Conservation (phyloP, 2,329 filamentous ascomycete species). For the Hymenoscyphus occultus region DNA sequence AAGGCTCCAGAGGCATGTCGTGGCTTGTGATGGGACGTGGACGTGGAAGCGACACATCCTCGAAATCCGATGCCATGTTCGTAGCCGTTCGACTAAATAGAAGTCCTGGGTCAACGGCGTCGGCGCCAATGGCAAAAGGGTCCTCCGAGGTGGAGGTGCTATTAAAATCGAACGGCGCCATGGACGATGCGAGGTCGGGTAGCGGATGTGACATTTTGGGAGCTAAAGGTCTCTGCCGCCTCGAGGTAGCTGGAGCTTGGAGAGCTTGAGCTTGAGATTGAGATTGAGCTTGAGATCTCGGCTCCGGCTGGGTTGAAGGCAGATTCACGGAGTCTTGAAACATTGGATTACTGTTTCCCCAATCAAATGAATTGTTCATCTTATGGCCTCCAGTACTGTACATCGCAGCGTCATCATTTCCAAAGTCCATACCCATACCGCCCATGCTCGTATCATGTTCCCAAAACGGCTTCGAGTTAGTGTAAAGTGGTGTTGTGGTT, state of each 20-base stretch:
- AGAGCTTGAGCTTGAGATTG: conserved; percentile 44
- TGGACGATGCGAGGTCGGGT: conserved; percentile 41
- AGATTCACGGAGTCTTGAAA: conserved; percentile 46
- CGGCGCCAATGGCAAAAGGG: conserved; percentile 48
- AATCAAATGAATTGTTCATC: conserved; percentile 53
- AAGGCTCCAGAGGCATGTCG: conserved; percentile 29
- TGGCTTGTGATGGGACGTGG: conserved; percentile 32
- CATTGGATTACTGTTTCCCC: conserved; percentile 53
- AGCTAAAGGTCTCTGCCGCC: conserved; percentile 48
- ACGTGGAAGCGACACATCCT: conserved; percentile 29
- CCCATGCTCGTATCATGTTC: conserved; percentile 50
- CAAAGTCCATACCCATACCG: conserved; percentile 60
- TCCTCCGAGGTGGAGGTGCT: conserved; percentile 44
- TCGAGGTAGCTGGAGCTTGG: conserved; percentile 44
- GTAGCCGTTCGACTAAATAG: conserved; percentile 47
- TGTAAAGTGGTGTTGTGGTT: conserved; percentile 46
- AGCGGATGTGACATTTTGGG: conserved; percentile 37
- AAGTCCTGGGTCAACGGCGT: conserved; percentile 58
- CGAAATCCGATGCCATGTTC: conserved; percentile 25
- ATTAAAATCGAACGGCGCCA: conserved; percentile 41
- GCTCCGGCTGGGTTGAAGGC: conserved; percentile 12
- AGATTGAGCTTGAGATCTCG: conserved; percentile 39
- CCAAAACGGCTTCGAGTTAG: conserved; percentile 51
- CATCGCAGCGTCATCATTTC: conserved; percentile 37
- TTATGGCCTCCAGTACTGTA: conserved; percentile 40